Percentiles rank a stretch among this genome's conserved stretches.
These are phyloP conservation scores for Fraxinus excelsior DNA, from an alignment of 257 asterid genomes.

Conservation along the genomic window DNA sequence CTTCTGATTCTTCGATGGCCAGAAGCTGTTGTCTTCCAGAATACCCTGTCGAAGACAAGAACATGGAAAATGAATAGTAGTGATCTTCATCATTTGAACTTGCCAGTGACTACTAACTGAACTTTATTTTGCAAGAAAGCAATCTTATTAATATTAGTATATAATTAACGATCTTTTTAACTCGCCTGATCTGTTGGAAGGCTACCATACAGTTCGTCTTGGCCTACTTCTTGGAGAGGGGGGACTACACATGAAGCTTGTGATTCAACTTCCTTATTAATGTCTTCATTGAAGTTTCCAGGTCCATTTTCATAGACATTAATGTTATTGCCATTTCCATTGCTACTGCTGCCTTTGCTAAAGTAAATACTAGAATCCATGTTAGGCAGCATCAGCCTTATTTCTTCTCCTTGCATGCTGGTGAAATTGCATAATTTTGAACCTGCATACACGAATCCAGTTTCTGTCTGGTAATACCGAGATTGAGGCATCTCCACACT, in stretches of 20 bases:
- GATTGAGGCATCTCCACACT: not conserved
- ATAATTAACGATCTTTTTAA: not conserved
- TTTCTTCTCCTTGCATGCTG: conserved; percentile 25
- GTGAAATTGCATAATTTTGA: conserved; percentile 19
- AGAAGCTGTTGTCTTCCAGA: conserved; percentile 16
- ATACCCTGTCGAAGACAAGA: not conserved
- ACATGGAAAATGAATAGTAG: not conserved
- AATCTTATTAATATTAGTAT: not conserved
- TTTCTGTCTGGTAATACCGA: conserved; percentile 2
- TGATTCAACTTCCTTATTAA: not conserved
- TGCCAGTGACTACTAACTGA: no score
- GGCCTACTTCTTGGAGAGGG: conserved; percentile 6
- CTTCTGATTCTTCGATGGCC: conserved; percentile 27
- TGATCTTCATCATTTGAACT: not conserved
- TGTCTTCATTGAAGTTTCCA: not conserved
- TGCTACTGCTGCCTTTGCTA: not conserved
- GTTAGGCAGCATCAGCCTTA: not conserved
- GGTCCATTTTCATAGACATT: not conserved
- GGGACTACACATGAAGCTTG: conserved; percentile 5
- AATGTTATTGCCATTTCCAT: not conserved
- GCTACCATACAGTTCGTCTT: not conserved
- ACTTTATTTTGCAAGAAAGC: not conserved
- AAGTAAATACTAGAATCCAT: not conserved
- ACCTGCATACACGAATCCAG: not conserved
- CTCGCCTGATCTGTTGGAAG: conserved; percentile 4